A percentile compares a stretch with the other conserved stretches of the same genome.
These are phyloP conservation scores for Rhododendron kiyosumense DNA, from an alignment of 148 eudicot species.

Conservation along the genomic window DNA sequence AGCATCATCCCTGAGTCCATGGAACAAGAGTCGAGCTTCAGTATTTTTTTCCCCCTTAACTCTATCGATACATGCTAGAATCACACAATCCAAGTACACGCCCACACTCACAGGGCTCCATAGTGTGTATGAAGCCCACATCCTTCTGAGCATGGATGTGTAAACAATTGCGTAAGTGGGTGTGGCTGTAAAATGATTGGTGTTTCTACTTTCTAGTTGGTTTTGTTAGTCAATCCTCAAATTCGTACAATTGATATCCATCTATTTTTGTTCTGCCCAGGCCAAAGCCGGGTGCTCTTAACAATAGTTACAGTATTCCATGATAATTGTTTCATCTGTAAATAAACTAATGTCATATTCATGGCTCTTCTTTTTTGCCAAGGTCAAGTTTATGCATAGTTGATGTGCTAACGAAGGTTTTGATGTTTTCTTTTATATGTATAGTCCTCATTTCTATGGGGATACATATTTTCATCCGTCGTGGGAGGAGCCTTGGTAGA, in stretches of 20 bases:
- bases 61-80: no score
- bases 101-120: no score
- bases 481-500: slow-evolving; percentile 94
- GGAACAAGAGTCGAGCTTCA: no score
- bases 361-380: background rate
- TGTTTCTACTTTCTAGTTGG: background rate
- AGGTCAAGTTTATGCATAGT: background rate
- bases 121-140: no score
- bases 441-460: slow-evolving; percentile 83
- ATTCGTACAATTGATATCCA: background rate
- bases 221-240: background rate
- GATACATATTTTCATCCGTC: slow-evolving; percentile 83
- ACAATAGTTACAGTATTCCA: background rate
- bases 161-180: no score
- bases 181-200: no score
- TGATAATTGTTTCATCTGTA: no score
- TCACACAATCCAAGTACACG: no score
- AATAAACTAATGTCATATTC: no score
- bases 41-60: no score
- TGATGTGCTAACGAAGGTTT: background rate
- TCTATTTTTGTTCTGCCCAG: background rate
- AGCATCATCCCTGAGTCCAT: no score
- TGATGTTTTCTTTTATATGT: background rate
- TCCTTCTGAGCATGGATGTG: no score
- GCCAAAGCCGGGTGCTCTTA: background rate